A percentile compares a stretch with the other conserved stretches of the same genome.
Evolutionary conservation across 2,329 filamentous ascomycete genomes (phyloP).

Genomic region (Trichoderma sp.): DNA sequence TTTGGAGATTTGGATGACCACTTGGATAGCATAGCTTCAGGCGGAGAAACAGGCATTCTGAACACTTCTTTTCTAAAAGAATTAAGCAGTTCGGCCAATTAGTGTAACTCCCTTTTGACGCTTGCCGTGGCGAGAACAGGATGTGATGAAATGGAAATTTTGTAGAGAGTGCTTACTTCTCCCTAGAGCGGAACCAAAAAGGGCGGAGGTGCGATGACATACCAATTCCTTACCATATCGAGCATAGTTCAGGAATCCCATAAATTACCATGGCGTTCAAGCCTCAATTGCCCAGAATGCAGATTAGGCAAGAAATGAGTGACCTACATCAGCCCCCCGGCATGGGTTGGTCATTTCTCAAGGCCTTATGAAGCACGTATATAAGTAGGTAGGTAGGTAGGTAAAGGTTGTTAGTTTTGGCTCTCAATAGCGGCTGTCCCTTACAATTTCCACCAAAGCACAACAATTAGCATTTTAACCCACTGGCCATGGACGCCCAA

Average conservation of each 20-base stretch:
- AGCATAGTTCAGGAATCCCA: neutral
- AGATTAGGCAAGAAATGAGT: neutral
- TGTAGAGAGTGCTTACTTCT: neutral
- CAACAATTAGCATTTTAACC: neutral
- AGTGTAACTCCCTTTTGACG: neutral
- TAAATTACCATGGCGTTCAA: no score
- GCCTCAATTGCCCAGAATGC: neutral
- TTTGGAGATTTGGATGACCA: conserved; percentile 30
- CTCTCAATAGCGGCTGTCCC: no score
- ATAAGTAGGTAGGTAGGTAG: neutral
- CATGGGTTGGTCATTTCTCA: neutral
- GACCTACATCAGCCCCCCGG: neutral
- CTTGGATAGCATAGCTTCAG: conserved; percentile 1
- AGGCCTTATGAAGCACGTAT: neutral
- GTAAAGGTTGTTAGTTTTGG: neutral
- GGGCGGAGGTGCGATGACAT: neutral
- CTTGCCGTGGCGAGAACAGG: no score
- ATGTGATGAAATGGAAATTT: neutral
- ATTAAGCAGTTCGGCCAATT: neutral
- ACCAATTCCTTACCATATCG: neutral
- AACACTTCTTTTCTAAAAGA: neutral
- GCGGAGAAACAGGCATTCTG: neutral
- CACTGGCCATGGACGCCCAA: conserved; percentile 32
- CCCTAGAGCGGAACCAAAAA: no score
- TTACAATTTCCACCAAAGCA: neutral